Evolutionary conservation across 495 filamentous ascomycete genomes (phyloP), one percentile per base, ranked within the genome.

Genomic region (Schizothecium vesticola): DNA sequence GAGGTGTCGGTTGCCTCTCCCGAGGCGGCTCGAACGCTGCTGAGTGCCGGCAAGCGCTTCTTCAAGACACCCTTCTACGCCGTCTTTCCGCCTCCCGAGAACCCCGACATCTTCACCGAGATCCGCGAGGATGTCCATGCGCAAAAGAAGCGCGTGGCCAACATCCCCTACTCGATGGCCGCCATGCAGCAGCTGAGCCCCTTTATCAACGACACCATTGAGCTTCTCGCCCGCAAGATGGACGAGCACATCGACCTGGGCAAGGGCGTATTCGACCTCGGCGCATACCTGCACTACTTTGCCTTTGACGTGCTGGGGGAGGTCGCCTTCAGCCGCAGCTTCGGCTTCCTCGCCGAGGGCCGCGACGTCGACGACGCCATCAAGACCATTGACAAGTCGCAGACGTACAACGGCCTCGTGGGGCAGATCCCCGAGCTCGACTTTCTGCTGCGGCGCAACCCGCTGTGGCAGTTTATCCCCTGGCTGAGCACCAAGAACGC

Each of bases 281-380:
- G 82, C 16, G 76, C 78, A 63, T 86, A 82, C 74, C 74, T 86
- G 59, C 82, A 86, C 72, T 86, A 79, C 65, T 86, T 85, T 68
- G 82, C 86, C 4, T 86, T 86, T 72, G 84, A 89, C 73, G 85
- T 88, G 12, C 78, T 88, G 8, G 84, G 85, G 26, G 85, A 88
- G 73, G 82, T 91, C 16, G 88, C 88, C 0, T 92, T 88, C 69
- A 85, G 83, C 61, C 78, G 86, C n/a, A 82, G 79, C 7, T 87
- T 89, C 68, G 89, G 89, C 1, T 91, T 91, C 70, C 70, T 92
- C 3, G 80, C 81, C 23, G 79, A 84, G 9, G 86, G 83, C 4
- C 66, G 82, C 26, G 89, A 90, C 67, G 82, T 90, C 56, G 86
- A 89, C 61, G 69, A 79, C 58, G 82, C 84, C 9, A 83, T 86